Conservation (phyloP, 306 rosid genomes). For the Quercus bicolor region DNA sequence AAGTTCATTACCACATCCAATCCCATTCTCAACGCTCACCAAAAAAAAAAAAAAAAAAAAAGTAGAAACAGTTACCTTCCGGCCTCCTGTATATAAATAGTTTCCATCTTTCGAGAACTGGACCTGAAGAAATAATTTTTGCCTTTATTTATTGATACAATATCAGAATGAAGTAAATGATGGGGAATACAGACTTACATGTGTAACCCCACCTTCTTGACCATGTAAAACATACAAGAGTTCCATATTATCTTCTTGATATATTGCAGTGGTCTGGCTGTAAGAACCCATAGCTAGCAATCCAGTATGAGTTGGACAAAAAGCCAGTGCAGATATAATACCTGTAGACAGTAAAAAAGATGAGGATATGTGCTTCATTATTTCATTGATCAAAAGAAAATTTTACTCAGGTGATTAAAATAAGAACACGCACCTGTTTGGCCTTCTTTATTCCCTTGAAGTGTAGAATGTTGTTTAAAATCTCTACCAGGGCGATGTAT, state of each 20-base stretch:
- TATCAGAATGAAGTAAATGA: constrained; percentile 13
- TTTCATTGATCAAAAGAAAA: neutral
- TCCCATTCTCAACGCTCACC: neutral
- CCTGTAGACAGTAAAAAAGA: constrained; percentile 43
- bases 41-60: neutral
- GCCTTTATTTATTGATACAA: constrained; percentile 16
- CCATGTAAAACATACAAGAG: constrained; percentile 85
- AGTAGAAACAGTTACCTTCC: constrained; percentile 54
- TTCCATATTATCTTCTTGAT: constrained; percentile 91
- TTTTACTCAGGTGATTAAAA: constrained; percentile 4
- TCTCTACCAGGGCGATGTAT: constrained; percentile 96
- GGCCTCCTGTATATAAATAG: constrained; percentile 85
- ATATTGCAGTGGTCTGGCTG: constrained; percentile 76
- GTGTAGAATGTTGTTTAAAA: constrained; percentile 63
- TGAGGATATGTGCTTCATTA: constrained; percentile 10
- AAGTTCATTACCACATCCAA: neutral
- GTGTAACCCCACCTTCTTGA: constrained; percentile 97
- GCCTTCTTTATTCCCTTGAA: constrained; percentile 86
- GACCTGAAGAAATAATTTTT: constrained; percentile 52
- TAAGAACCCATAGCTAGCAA: constrained; percentile 92
- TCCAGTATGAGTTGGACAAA: constrained; percentile 81
- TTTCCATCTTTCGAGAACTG: constrained; percentile 95
- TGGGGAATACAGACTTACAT: constrained; percentile 59
- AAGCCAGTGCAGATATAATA: constrained; percentile 83
- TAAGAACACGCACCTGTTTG: constrained; percentile 54